Conservation (phyloP, 176 grass and related monocot genomes). For the Triticum turgidum region DNA sequence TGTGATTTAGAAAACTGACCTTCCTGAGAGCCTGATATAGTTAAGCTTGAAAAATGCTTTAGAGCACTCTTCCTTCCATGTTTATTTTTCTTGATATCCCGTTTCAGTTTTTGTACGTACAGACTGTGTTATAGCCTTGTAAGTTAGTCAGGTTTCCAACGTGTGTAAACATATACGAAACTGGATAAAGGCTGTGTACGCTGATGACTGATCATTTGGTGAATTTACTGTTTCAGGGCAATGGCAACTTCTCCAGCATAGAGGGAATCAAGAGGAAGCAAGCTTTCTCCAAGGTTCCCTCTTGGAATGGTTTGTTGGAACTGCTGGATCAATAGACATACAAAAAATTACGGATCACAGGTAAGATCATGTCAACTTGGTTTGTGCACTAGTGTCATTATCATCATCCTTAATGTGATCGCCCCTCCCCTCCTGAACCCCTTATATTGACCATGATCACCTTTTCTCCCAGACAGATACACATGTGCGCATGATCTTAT, state of each 20-base stretch:
- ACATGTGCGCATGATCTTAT: slow-evolving; percentile 14
- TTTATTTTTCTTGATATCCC: not conserved
- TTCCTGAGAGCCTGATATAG: not conserved
- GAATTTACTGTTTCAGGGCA: slow-evolving; percentile 35
- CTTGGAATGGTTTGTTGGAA: slow-evolving; percentile 50
- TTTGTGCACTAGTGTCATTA: not conserved
- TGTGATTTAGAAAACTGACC: not conserved
- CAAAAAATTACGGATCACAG: not conserved
- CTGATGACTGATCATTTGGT: not conserved
- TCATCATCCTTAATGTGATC: not conserved
- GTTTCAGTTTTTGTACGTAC: not conserved
- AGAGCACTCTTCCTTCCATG: not conserved
- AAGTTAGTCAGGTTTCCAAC: not conserved
- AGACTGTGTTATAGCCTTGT: not conserved
- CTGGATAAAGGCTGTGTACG: not conserved
- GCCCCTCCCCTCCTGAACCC: not conserved
- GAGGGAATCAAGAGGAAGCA: slow-evolving; percentile 48
- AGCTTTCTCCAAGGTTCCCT: slow-evolving; percentile 40
- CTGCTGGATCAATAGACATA: slow-evolving; percentile 37
- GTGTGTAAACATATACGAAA: not conserved
- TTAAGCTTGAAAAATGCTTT: not conserved
- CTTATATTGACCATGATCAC: not conserved
- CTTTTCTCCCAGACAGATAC: not conserved
- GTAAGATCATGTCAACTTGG: slow-evolving; percentile 10
- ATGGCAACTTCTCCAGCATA: slow-evolving; percentile 50